Base-by-base conservation (phyloP, 2,329 filamentous ascomycete species). In the Triangularia setosa region DNA sequence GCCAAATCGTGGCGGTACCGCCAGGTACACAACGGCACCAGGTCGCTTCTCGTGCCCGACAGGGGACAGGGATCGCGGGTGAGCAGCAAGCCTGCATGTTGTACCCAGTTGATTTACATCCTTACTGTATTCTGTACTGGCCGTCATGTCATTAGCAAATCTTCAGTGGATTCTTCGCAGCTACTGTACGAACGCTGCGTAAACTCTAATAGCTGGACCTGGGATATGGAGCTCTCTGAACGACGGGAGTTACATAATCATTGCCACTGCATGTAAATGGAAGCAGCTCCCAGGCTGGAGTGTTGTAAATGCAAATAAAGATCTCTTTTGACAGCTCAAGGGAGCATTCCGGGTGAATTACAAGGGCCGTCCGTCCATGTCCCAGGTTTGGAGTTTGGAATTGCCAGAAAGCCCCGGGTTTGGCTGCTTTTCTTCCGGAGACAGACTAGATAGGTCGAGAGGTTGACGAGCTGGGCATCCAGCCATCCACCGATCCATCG, bases 51-150 rank as follows among this genome's bases (percentile, higher is more conserved):
- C 62, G 64, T 65, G 67, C 67, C 68, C 63, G 65, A 60, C 68
- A 68, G 58, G 69, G 67, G 60, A 52, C 69, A 70, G 65, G 65
- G 67, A 69, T 70, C 65, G 69, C 69, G 68, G 69, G 69, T 70
- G 69, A 69, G 68, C 70, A 70, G 68, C 69, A 40, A 70, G 61
- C 61, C 62, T 69, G 68, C 65, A 69, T 67, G 65, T 65, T 61
- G 60, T 60, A 68, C 65, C 60, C 48, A 58, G 8, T 33, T 25
- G 27, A 35, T 59, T 44, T 48, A 48, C 48, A 25, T 53, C 18
- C 48, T 1, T 55, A 55, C 52, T 16, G 52, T 55, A 55, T 55
- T 55, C 23, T 23, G 52, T 55, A 55, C 25, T n/a, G 40, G n/a
- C 40, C 40, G 40, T 48, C 40, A 48, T 48, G 40, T 48, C 58